Conservation (phyloP, 257 asterid species). For the Echites panduratus region DNA sequence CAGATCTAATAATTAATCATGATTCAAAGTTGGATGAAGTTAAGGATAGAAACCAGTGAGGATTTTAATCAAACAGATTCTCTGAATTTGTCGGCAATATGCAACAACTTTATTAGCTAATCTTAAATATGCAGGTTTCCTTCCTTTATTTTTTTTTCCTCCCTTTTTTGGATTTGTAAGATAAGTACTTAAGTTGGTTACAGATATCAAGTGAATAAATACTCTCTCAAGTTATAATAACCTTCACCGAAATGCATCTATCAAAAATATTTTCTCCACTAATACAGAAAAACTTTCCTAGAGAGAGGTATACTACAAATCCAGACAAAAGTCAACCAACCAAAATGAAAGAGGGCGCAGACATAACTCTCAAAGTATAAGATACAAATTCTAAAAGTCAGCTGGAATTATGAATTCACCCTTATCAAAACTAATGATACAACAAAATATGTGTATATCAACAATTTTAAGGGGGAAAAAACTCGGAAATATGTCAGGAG, state of each 20-base stretch:
- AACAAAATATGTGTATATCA: not conserved
- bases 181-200: not conserved
- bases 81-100: not conserved
- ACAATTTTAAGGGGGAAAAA: not conserved
- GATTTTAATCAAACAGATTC: not conserved
- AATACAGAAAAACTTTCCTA: not conserved
- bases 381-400: not conserved
- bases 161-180: not conserved
- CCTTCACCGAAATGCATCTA: not conserved
- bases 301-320: not conserved
- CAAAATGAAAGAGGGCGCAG: not conserved
- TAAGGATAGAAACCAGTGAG: not conserved
- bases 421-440: not conserved
- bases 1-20: not conserved
- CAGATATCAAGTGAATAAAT: not conserved
- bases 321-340: not conserved
- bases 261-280: not conserved
- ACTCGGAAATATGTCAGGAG: not conserved
- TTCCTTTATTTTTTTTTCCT: no score
- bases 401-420: not conserved
- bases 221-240: not conserved
- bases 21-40: not conserved
- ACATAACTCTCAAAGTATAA: not conserved
- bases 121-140: not conserved
- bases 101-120: not conserved